phyloP scores from a whole-genome alignment of 2,329 filamentous ascomycete genomes.

The Cercospora zeae-maydis region DNA sequence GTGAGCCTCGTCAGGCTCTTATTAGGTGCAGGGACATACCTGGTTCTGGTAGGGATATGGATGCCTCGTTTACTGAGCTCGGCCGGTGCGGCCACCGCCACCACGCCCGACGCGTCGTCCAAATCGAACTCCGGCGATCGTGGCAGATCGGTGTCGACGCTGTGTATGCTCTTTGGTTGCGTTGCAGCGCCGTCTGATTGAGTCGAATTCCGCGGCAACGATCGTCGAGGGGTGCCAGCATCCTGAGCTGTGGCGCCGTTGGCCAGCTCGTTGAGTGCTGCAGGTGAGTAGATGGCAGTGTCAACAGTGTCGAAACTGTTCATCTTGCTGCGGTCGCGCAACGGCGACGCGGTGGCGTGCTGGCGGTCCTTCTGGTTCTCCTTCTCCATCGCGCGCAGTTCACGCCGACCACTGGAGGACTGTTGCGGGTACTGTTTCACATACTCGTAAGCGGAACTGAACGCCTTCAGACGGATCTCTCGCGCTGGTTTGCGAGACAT shows the following conservation, averaged over 20 bases:
- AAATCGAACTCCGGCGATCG: slow-evolving; percentile 26
- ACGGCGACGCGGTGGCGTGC: slow-evolving; percentile 5
- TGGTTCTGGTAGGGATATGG: slow-evolving; percentile 27
- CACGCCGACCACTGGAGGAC: slow-evolving; percentile 25
- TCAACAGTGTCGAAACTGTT: slow-evolving; percentile 25
- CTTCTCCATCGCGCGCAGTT: slow-evolving; percentile 27
- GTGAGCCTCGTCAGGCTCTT: neutral
- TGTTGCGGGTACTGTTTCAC: slow-evolving; percentile 28
- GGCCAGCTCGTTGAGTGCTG: slow-evolving; percentile 1
- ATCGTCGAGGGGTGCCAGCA: slow-evolving; percentile 16
- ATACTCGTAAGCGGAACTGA: slow-evolving; percentile 27
- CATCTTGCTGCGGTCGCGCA: slow-evolving; percentile 22
- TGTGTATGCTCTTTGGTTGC: slow-evolving; percentile 16
- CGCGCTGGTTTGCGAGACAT: slow-evolving; percentile 9
- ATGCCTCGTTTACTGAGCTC: slow-evolving; percentile 22
- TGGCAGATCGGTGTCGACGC: slow-evolving; percentile 16
- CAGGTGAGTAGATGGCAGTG: slow-evolving; percentile 23
- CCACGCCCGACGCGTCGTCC: slow-evolving; percentile 23
- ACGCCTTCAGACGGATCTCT: slow-evolving; percentile 23
- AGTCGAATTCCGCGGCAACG: slow-evolving; percentile 13
- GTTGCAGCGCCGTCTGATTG: slow-evolving; percentile 13
- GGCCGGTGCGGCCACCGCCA: slow-evolving; percentile 11
- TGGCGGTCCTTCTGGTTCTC: slow-evolving; percentile 14
- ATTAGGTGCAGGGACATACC: slow-evolving; percentile 18
- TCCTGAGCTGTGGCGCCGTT: slow-evolving; percentile 29